A percentile compares a stretch with the other conserved stretches of the same genome.
Conservation (phyloP, 1,284 basidiomycete genomes). For the Ganoderma resinaceum region DNA sequence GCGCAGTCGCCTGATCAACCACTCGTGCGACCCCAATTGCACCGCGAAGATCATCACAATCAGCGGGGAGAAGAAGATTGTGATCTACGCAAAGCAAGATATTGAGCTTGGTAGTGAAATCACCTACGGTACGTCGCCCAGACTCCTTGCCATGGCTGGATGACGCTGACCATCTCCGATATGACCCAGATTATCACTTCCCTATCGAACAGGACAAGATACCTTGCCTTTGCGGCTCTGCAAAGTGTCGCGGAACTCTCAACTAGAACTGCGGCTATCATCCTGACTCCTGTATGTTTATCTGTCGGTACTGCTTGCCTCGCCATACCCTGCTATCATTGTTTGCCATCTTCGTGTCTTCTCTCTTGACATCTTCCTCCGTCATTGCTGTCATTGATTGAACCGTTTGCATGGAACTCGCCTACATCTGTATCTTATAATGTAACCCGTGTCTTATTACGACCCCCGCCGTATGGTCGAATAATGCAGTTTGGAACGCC, state of each 20-base stretch:
- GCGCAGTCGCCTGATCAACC: conserved; percentile 90
- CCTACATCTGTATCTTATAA: conserved; percentile 38
- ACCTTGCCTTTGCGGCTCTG: conserved; percentile 87
- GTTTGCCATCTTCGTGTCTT: conserved; percentile 10
- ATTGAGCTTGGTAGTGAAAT: conserved; percentile 96
- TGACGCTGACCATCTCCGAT: conserved; percentile 4
- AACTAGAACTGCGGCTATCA: conserved; percentile 59
- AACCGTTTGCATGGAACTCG: conserved; percentile 18
- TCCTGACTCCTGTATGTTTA: conserved; percentile 23
- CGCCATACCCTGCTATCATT: conserved; percentile 30
- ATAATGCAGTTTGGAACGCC: conserved; percentile 23
- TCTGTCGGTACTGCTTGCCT: conserved; percentile 30
- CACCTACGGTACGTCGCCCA: conserved; percentile 77
- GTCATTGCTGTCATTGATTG: conserved; percentile 28
- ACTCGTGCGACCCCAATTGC: conserved; percentile 97
- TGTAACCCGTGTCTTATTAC: conserved; percentile 35
- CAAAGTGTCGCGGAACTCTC: conserved; percentile 89
- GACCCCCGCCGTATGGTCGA: conserved; percentile 14
- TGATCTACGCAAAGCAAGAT: conserved; percentile 96
- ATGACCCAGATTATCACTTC: conserved; percentile 84
- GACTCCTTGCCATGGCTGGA: neutral
- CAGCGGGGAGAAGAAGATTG: conserved; percentile 98
- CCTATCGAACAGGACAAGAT: conserved; percentile 94
- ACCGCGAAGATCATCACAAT: conserved; percentile 99
- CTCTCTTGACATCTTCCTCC: conserved; percentile 8